Evolutionary conservation across 1,284 basidiomycete species (phyloP).

Genomic region (Pseudozyma flocculosa): DNA sequence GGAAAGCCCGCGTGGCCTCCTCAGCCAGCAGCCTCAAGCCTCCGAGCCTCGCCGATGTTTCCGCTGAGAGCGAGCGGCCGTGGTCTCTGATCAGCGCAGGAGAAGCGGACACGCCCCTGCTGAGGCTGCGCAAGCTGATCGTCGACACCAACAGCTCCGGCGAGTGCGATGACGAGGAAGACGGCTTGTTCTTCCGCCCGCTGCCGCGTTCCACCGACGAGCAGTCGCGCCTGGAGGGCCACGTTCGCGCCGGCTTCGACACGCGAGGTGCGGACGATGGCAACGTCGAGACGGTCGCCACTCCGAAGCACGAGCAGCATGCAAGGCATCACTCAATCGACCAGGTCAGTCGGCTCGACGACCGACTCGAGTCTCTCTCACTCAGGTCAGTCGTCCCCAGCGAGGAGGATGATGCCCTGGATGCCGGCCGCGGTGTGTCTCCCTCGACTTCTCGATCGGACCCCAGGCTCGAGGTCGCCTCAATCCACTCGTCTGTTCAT

Average conservation of each 20-base stretch:
- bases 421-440: constrained; percentile 4
- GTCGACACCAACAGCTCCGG: constrained; percentile 25
- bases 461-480: constrained; percentile 21
- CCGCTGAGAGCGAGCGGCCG: constrained; percentile 21
- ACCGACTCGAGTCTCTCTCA: neutral
- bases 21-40: neutral
- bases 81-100: constrained; percentile 35
- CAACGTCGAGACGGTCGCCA: neutral
- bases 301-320: neutral
- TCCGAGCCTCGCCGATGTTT: constrained; percentile 1
- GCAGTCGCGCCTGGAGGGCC: no score
- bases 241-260: no score
- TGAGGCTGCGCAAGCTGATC: constrained; percentile 29
- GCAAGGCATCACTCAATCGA: neutral
- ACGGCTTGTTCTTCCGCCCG: constrained; percentile 28
- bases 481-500: constrained; percentile 18
- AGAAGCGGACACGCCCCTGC: constrained; percentile 31
- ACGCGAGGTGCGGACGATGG: no score
- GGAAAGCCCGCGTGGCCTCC: no score
- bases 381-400: neutral
- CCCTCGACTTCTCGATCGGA: constrained; percentile 22
- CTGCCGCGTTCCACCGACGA: neutral
- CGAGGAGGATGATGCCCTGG: neutral
- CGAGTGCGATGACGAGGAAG: constrained; percentile 6
- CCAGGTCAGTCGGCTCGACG: neutral